A percentile compares a stretch with the other conserved stretches of the same genome.
These are phyloP conservation scores for Nothopassalora personata DNA, from an alignment of 2,329 filamentous ascomycete species.

Conservation along the genomic window DNA sequence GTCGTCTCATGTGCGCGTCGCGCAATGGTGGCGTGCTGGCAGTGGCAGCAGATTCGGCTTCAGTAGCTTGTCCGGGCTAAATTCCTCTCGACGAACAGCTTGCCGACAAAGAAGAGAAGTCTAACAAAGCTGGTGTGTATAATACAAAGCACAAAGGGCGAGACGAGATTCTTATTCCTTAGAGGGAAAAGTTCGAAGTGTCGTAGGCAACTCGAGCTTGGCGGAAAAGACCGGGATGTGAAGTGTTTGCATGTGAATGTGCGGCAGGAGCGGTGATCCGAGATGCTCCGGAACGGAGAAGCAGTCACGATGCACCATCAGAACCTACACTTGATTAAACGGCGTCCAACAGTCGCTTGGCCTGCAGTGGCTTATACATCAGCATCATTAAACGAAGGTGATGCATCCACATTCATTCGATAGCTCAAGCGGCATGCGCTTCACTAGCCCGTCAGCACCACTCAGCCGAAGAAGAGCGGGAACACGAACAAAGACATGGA, in stretches of 20 bases:
- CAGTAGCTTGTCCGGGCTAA: neutral
- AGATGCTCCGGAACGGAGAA: neutral
- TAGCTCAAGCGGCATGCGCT: neutral
- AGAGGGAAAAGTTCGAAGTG: neutral
- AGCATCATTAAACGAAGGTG: neutral
- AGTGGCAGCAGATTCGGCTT: neutral
- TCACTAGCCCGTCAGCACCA: neutral
- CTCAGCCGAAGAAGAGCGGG: neutral
- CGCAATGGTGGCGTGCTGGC: neutral
- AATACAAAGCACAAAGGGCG: neutral
- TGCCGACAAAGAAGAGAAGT: neutral
- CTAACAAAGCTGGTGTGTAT: neutral
- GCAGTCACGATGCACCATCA: neutral
- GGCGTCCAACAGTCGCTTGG: neutral
- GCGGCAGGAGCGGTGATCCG: neutral
- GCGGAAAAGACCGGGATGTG: neutral
- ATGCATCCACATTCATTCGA: neutral
- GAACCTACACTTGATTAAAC: neutral
- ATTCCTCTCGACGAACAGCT: neutral
- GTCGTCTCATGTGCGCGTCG: neutral
- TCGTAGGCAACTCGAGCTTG: neutral
- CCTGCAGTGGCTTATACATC: neutral
- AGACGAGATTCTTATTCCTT: neutral
- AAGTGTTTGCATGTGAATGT: neutral
- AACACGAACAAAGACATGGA: neutral